Percentiles rank a stretch among this genome's conserved stretches.
Conservation (phyloP, 306 rosid species). For the Cicer chorassanicum region DNA sequence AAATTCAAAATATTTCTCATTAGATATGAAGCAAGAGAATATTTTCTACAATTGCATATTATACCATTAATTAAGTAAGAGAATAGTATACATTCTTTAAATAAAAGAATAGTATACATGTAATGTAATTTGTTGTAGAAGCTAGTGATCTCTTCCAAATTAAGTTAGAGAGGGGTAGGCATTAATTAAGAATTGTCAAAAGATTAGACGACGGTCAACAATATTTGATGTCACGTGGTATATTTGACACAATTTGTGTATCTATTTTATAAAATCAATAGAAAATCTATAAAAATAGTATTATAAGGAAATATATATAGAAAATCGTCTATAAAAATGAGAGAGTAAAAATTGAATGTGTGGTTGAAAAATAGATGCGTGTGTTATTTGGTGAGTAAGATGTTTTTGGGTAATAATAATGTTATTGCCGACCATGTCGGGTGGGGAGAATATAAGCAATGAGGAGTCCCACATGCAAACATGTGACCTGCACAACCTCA, state of each 20-base stretch:
- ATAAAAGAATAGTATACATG: no score
- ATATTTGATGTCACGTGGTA: neutral
- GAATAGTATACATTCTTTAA: no score
- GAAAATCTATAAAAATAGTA: neutral
- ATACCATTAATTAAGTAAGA: no score
- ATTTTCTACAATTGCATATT: no score
- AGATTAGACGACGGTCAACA: neutral
- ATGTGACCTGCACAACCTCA: slow-evolving; percentile 57
- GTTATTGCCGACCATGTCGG: slow-evolving; percentile 57
- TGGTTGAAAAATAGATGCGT: neutral
- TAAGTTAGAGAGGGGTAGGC: no score
- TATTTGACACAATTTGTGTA: neutral
- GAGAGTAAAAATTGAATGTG: neutral
- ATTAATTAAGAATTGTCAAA: no score
- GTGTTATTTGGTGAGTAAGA: neutral
- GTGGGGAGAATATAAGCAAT: slow-evolving; percentile 14
- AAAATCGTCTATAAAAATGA: neutral
- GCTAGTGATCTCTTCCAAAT: no score
- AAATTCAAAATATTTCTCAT: no score
- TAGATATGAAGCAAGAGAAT: no score
- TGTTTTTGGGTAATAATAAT: slow-evolving; percentile 17
- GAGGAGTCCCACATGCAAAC: slow-evolving; percentile 67
- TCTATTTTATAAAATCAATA: no score
- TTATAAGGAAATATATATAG: neutral
- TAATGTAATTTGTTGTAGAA: no score